Base-by-base conservation (phyloP, 805 yeast species). In the Wickerhamomyces ciferrii region DNA sequence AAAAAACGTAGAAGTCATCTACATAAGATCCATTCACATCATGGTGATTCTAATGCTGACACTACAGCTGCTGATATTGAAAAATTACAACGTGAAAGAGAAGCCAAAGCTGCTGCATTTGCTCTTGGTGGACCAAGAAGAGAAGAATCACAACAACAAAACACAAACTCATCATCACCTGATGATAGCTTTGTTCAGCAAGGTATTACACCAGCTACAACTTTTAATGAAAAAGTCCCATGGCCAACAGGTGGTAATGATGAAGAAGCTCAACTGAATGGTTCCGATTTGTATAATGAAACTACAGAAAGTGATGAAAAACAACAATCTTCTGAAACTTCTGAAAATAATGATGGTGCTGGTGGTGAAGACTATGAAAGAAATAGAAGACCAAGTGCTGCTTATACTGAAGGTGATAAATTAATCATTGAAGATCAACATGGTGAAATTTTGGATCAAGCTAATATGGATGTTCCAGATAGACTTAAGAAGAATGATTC, bases 391-490 rank as follows among this genome's bases (percentile, higher is more conserved):
- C 54, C 61, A 51, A 41, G 62, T 1, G 63, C 68, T 32, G 84
- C 81, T 0, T 85, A 77, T 62, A 79, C 78, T 41, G 96, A 89
- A 54, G 96, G 96, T 23, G 56, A 70, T 34, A 70, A 75, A 39
- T 63, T 91, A 34, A 76, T 91, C 44, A 72, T 92, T 46, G 99
- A 92, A 61, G 94, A 90, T 64, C 78, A 76, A 46, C 74, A 82
- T 42, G 98, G 98, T 46, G 97, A 91, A 60, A 75, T 90, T 39
- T 58, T 92, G 43, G 82, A 78, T 43, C 73, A 82, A 2, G 68
- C 83, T 45, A 56, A 65, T 56, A 62, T 74, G 15, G 59, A 65
- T 34, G 65, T 62, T 34, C 63, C 63, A 34, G 63, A 58, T 14
- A 23, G 42, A 4, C 19, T 37, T 3, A 37, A 37, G 39, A 37